Evolutionary conservation across 225 moss, liverwort and hornwort species (phyloP).

Genomic region (Climacium dendroides): DNA sequence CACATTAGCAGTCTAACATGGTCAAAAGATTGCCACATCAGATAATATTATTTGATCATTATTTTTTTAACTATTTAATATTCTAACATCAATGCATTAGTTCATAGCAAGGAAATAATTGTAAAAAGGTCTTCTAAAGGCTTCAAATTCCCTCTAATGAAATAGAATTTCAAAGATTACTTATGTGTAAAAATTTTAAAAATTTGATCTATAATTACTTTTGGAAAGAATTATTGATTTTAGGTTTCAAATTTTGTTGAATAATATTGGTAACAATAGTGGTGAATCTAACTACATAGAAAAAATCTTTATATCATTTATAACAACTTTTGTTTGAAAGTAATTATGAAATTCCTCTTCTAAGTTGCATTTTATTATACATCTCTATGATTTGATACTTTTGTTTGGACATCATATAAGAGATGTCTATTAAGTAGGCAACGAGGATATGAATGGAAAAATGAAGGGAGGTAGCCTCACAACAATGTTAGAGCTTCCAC

Average conservation of each 20-base stretch:
- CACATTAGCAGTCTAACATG: too few relatives aligned
- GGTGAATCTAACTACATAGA: fast-evolving
- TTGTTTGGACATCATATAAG: too few relatives aligned
- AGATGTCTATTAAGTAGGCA: neutral
- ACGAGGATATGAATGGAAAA: neutral
- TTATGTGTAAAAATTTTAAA: neutral
- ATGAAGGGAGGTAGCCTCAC: fast-evolving
- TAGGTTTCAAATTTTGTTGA: neutral
- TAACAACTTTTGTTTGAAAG: neutral
- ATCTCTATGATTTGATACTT: neutral
- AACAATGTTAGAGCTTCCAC: neutral
- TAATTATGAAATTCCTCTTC: neutral
- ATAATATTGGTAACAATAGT: neutral
- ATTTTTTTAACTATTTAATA: too few relatives aligned
- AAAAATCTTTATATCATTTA: fast-evolving
- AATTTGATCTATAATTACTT: neutral
- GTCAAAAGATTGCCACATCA: too few relatives aligned
- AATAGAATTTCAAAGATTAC: neutral
- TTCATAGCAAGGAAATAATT: too few relatives aligned
- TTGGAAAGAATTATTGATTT: neutral
- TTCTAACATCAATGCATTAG: too few relatives aligned
- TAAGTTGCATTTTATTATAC: neutral
- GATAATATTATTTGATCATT: too few relatives aligned
- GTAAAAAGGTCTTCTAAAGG: too few relatives aligned
- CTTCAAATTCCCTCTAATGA: too few relatives aligned